Evolutionary conservation across 306 rosid species (phyloP), one percentile per base, ranked within the genome.

Genomic region (Hippophae rhamnoides): DNA sequence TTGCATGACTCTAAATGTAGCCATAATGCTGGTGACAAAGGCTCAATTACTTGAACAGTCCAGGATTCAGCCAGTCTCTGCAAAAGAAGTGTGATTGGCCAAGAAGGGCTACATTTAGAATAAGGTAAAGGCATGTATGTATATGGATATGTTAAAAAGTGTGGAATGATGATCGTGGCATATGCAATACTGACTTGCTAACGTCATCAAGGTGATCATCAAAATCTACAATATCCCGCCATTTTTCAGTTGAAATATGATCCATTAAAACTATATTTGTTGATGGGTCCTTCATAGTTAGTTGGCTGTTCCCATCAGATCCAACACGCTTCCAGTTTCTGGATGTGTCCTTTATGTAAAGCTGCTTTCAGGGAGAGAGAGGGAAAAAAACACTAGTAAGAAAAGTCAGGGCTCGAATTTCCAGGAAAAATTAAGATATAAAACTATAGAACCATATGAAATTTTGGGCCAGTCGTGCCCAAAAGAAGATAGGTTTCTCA

Each of bases 61-160:
- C 88, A 47, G 98, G 93, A 75, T 92, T 92, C 68, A 87, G 80
- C 96, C 98, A 92, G 64, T 87, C 96, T 83, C 98, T 92, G 84
- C 47, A 61, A 43, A 57, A 26, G 14, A 72, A 13, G 6, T 3
- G 7, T 48, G 11, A 40, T 51, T 27, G 52, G 45, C 23, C 5
- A 69, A 49, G 38, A 25, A 46, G 18, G 67, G 50, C 50, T 31
- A 31, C 38, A 31, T 9, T 7, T 25, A 41, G 61, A 13, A 65
- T 42, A 38, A 45, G 8, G 41, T 50, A 25, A 41, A 18, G 6
- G 23, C 59, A 52, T 8, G 58, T 13, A 74, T n/a, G 49, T 56
- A 7, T 51, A 41, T 8, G 60, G 7, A 60, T 31, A 10, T 31
- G 6, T 3, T 10, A n/a, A 53, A 55, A 14, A 65, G 1, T 54